Base-by-base conservation (phyloP, 495 filamentous ascomycete species). In the Hypomontagnella submonticulosa region DNA sequence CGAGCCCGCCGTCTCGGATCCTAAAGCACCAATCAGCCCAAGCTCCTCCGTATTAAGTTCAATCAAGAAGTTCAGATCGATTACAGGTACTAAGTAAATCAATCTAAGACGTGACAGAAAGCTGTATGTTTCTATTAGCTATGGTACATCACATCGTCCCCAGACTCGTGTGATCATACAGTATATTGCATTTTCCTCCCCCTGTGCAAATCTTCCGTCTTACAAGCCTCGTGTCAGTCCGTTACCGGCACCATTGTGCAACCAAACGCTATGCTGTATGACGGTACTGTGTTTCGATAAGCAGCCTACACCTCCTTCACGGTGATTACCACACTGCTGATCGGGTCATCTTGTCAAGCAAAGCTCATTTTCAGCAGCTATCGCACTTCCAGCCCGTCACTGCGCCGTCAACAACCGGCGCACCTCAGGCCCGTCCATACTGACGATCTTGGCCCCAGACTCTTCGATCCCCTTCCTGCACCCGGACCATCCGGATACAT, bases 381-480 rank as follows among this genome's bases (percentile, higher is more conserved):
- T 27, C 23, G 23, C 6, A 6, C 23, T 27, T 38, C 38, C 19
- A 27, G 5, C 11, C 15, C 55, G 55, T 18, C 38, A 66, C 42
- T 49, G 51, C 40, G 62, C 66, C 34, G 58, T 64, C 56, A 49
- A 67, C 69, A 74, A 51, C 10, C 69, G 71, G n/a, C 63, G 49
- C 44, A 85, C 79, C 73, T 84, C 82, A 16, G 66, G 60, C 0
- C 76, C 74, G 8, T 76, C 68, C 32, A 75, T 46, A 56, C 74
- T 73, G 40, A 84, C 81, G n/a, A 85, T 73, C 69, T 69, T 72
- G 18, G 80, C 82, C 5, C 81, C 66, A 15, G 77, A 75, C 33
- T 68, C 77, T 50, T 77, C 74, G 60, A 96, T 80, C 58, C 88
- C 83, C 58, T 70, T 69, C 71, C 82, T 85, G 4, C 83, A 79